These are phyloP conservation scores for Suillus ampliporus DNA, from an alignment of 768 basidiomycete species.

Conservation along the genomic window DNA sequence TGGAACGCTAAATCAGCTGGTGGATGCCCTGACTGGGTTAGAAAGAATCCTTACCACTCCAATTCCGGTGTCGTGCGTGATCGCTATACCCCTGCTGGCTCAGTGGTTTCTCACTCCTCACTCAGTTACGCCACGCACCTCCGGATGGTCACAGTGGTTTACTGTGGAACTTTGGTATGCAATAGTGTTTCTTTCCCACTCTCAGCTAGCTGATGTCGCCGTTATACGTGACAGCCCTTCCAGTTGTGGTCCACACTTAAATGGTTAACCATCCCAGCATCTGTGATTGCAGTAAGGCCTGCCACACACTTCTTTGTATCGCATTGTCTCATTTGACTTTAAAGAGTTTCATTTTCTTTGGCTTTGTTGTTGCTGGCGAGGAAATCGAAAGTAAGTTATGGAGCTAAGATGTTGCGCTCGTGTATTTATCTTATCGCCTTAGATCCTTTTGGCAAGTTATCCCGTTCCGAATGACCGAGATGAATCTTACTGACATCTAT, in stretches of 20 bases:
- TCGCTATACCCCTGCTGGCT: not conserved
- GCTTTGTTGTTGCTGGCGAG: slow-evolving; percentile 74
- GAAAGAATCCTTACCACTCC: slow-evolving; percentile 78
- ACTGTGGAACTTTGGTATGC: slow-evolving; percentile 61
- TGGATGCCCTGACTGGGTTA: slow-evolving; percentile 69
- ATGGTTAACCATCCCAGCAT: slow-evolving; percentile 71
- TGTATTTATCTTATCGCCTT: slow-evolving; percentile 6
- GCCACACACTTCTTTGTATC: not conserved
- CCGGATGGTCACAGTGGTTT: slow-evolving; percentile 66
- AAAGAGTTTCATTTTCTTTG: slow-evolving; percentile 72
- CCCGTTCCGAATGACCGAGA: not conserved
- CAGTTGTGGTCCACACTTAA: slow-evolving; percentile 59
- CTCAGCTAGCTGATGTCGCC: not conserved
- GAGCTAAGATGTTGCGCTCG: not conserved
- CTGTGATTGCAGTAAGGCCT: slow-evolving; percentile 50
- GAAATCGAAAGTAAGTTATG: slow-evolving; percentile 70
- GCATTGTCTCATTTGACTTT: not conserved
- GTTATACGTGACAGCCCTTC: slow-evolving; percentile 52
- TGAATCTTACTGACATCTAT: not conserved
- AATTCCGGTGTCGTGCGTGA: slow-evolving; percentile 67
- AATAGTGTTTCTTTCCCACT: not conserved
- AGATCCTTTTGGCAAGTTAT: slow-evolving; percentile 52
- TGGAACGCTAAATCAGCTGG: slow-evolving; percentile 54
- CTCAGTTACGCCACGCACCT: slow-evolving; percentile 68
- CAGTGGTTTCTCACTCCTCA: not conserved